Base-by-base conservation (phyloP, 441 rosid species). In the Erodium trifolium region DNA sequence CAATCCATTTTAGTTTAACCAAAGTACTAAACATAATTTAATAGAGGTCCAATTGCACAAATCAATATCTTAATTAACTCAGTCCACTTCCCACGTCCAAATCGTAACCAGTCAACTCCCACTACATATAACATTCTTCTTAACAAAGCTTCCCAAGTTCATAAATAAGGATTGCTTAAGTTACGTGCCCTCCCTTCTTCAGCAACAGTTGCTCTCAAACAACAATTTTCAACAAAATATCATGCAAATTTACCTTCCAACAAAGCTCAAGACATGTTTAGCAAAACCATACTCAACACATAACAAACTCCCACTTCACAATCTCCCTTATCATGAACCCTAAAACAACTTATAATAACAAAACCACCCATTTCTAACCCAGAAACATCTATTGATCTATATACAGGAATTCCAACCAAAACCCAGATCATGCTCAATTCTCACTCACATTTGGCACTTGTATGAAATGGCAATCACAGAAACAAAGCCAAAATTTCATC, bases 1-100 rank as follows among this genome's bases (percentile, higher is more conserved):
- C 13, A 53, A 14, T 68, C 10, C 73, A 49, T 71, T 66, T 66
- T 14, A 27, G 66, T 12, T 17, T 16, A 47, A 66, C 39, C 39
- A 19, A 75, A 71, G 43, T 16, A n/a, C 8, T 31, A 14, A 19
- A 6, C 60, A 14, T 27, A 59, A 63, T 17, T 7, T 27, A 37
- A 71, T 18, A 16, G 63, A 13, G 53, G 41, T 63, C 19, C 10
- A 9, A 23, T 16, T 8, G 5, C 57, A 49, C 16, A 5, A 55
- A 55, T 16, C 62, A 55, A 53, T 53, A 5, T 14, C 60, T 47
- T 47, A 47, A 10, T 12, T 47, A 11, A 47, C 51, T 45, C 10
- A 45, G 11, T 45, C 51, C 13, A 45, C 39, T 12, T 45, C 51
- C 13, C 13, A 45, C 51, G 13, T 12, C 11, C n/a, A 13, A 47